Evolutionary conservation across 257 asterid species (phyloP), one percentile per base, ranked within the genome.

Genomic region (Solanum piurae): DNA sequence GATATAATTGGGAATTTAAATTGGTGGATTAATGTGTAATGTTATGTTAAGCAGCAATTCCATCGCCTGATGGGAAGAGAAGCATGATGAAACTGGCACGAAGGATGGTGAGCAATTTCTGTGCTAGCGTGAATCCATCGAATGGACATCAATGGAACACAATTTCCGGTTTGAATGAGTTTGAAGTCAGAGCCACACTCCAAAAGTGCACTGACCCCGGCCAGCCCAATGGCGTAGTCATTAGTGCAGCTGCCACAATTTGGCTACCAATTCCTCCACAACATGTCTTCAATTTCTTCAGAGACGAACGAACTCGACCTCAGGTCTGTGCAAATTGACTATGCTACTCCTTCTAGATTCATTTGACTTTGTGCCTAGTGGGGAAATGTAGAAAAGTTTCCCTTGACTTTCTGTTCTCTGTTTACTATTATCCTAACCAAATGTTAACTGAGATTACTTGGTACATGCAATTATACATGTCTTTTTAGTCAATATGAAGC

Each of bases 11-110:
- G 69, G 34, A 80, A 49, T 44, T 29, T 29, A 52, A 18, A 29
- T 10, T 46, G 29, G 6, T 80, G 29, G 69, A 49, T 27, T 29
- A 80, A 80, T 46, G 21, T 80, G 68, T 6, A 14, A 13, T 55
- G 37, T 38, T 80, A 16, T 29, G 42, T n/a, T 86, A 8, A 52
- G 58, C 88, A 95, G 99, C 90, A 66, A 94, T 95, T 73, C 96
- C 98, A 23, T 94, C 98, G 0, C 90, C 96, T 0, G 98, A 97
- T 83, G 99, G 99, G 60, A 96, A 93, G 87, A 88, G 96, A 83
- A 97, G 99, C 93, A 94, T 97, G 98, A 95, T 94, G 98, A 97
- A 93, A 86, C 97, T 97, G 16, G 95, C 98, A 2, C 95, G 95
- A 84, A 95, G 99, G 92, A 95, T 97, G 98, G 96, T 97, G 72